Evolutionary conservation across 1,284 basidiomycete species (phyloP).

Genomic region (Moesziomyces globuligerus): DNA sequence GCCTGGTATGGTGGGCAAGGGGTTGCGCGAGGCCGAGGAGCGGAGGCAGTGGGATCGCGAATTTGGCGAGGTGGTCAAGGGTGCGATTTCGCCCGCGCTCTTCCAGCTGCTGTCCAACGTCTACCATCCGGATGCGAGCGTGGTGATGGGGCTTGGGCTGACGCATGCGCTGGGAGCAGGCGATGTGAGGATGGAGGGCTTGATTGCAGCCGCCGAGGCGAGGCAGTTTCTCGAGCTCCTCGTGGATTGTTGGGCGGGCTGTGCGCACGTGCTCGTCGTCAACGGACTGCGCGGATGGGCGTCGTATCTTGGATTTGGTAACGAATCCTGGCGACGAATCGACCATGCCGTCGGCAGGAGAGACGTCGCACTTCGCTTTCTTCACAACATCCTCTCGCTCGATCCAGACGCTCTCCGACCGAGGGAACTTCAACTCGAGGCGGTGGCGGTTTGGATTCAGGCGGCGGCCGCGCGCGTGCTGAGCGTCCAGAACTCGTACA

Average conservation of each 20-base stretch:
- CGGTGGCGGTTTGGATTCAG: constrained; percentile 55
- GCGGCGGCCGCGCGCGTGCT: constrained; percentile 44
- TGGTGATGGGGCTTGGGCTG: constrained; percentile 33
- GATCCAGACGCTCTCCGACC: constrained; percentile 70
- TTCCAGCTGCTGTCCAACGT: constrained; percentile 75
- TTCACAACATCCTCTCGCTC: constrained; percentile 74
- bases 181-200: constrained; percentile 21
- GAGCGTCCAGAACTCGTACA: constrained; percentile 50
- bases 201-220: constrained; percentile 61
- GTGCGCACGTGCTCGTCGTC: constrained; percentile 76
- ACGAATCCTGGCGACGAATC: constrained; percentile 75
- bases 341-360: constrained; percentile 72
- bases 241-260: constrained; percentile 82
- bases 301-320: constrained; percentile 73
- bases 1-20: too few species aligned
- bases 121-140: constrained; percentile 64
- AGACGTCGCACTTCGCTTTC: constrained; percentile 78
- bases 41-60: constrained; percentile 19
- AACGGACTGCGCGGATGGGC: constrained; percentile 77
- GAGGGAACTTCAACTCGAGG: constrained; percentile 43
- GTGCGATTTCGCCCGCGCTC: constrained; percentile 73
- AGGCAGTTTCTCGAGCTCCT: constrained; percentile 71
- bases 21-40: constrained; percentile 64
- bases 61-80: constrained; percentile 72
- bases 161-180: constrained; percentile 20